Evolutionary conservation across 1,139 yeast species (phyloP).

Genomic region (Yamadazyma taylorii): DNA sequence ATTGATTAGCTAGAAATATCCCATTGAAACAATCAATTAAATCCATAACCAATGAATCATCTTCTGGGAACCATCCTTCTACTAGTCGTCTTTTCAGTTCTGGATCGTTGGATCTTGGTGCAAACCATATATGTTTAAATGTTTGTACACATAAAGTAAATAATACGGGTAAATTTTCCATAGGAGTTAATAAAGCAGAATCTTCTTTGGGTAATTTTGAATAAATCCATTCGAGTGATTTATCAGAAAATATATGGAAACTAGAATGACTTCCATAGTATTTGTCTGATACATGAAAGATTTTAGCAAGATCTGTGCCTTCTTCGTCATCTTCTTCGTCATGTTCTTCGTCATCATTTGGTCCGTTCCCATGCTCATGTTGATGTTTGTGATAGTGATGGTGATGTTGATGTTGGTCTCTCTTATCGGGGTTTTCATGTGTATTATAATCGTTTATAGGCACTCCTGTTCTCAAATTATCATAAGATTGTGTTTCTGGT

Average conservation of each 20-base stretch:
- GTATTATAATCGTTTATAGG: no score
- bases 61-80: conserved; percentile 32
- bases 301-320: not conserved
- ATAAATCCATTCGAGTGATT: conserved; percentile 18
- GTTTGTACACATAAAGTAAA: conserved; percentile 25
- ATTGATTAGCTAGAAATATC: conserved; percentile 16
- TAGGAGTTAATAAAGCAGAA: conserved; percentile 25
- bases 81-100: conserved; percentile 21
- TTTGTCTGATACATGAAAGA: conserved; percentile 10
- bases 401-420: no score
- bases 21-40: conserved; percentile 26
- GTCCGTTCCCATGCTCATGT: not conserved
- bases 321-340: conserved; percentile 2
- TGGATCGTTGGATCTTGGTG: conserved; percentile 27
- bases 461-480: no score
- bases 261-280: conserved; percentile 21
- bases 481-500: no score
- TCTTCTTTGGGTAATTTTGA: conserved; percentile 12
- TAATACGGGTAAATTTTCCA: conserved; percentile 31
- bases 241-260: conserved; percentile 19
- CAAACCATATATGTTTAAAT: conserved; percentile 32
- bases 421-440: no score
- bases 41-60: conserved; percentile 24
- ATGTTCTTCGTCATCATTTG: not conserved
- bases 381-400: no score